Conservation (phyloP, 2,329 filamentous ascomycete genomes). For the Pseudocercospora pini-densiflorae region DNA sequence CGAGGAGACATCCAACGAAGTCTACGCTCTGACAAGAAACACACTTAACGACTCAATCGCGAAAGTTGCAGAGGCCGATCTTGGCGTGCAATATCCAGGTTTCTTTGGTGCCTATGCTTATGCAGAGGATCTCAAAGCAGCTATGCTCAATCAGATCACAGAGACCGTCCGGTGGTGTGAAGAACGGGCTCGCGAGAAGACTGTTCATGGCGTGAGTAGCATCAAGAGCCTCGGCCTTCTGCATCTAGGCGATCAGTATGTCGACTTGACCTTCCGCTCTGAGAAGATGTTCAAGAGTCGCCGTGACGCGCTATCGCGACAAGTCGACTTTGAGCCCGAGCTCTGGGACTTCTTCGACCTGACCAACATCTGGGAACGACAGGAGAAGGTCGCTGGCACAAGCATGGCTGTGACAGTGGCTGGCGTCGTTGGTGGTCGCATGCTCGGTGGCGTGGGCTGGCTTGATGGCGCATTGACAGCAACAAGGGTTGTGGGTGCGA, state of each 20-base stretch:
- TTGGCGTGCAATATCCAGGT: conserved; percentile 86
- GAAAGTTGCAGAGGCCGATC: conserved; percentile 74
- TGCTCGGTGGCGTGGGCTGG: conserved; percentile 86
- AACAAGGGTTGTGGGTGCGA: conserved; percentile 77
- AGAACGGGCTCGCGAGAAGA: conserved; percentile 78
- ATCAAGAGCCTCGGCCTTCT: conserved; percentile 88
- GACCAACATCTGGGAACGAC: conserved; percentile 77
- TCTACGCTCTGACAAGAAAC: conserved; percentile 81
- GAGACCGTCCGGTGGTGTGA: conserved; percentile 79
- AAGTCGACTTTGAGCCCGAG: conserved; percentile 87
- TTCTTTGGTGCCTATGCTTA: conserved; percentile 85
- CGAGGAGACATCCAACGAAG: conserved; percentile 80
- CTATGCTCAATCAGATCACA: conserved; percentile 88
- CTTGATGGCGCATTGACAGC: conserved; percentile 84
- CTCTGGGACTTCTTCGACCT: conserved; percentile 93
- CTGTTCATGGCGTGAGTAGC: conserved; percentile 78
- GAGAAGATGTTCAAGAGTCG: conserved; percentile 93
- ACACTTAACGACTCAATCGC: conserved; percentile 76
- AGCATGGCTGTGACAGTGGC: conserved; percentile 93
- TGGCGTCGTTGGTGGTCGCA: conserved; percentile 79
- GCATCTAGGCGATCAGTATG: conserved; percentile 86
- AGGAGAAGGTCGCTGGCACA: conserved; percentile 93
- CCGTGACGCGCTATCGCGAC: conserved; percentile 77
- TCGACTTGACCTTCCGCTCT: conserved; percentile 83
- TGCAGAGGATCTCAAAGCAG: conserved; percentile 88